Conservation (phyloP, 2,329 filamentous ascomycete genomes). For the Aphanocladium album region DNA sequence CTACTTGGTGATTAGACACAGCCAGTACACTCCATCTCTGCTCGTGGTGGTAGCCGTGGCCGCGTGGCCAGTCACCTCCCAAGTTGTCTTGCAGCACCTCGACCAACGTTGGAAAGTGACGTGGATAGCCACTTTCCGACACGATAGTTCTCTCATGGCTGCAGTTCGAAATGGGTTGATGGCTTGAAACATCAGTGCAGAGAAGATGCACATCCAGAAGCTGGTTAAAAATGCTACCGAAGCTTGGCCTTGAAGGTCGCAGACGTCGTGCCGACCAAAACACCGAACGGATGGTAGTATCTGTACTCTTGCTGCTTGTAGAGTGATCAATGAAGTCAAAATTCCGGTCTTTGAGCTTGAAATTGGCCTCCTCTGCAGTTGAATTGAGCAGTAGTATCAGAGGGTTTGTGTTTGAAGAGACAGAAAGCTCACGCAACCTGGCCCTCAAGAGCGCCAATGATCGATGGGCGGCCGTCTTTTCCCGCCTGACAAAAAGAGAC, state of each 20-base stretch:
- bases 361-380: slow-evolving; percentile 25
- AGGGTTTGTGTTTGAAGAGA: slow-evolving; percentile 34
- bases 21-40: slow-evolving; percentile 50
- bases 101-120: not conserved
- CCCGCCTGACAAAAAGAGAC: slow-evolving; percentile 45
- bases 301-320: not conserved
- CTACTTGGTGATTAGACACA: slow-evolving; percentile 33
- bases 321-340: not conserved
- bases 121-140: too few relatives aligned
- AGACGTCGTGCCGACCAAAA: not conserved
- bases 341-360: not conserved
- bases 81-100: slow-evolving; percentile 2
- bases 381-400: slow-evolving; percentile 54
- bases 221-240: slow-evolving; percentile 50
- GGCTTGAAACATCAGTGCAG: slow-evolving; percentile 39
- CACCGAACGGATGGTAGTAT: not conserved
- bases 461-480: slow-evolving; percentile 42
- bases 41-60: slow-evolving; percentile 34
- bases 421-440: slow-evolving; percentile 42
- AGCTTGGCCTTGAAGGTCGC: slow-evolving; percentile 33
- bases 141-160: too few relatives aligned
- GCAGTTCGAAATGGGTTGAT: slow-evolving; percentile 4
- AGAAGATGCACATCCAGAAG: slow-evolving; percentile 52
- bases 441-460: slow-evolving; percentile 43
- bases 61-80: slow-evolving; percentile 24